Percentiles rank a stretch among this genome's conserved stretches.
These are phyloP conservation scores for Picea engelmannii DNA, from an alignment of 83 land plant genomes.

Conservation along the genomic window DNA sequence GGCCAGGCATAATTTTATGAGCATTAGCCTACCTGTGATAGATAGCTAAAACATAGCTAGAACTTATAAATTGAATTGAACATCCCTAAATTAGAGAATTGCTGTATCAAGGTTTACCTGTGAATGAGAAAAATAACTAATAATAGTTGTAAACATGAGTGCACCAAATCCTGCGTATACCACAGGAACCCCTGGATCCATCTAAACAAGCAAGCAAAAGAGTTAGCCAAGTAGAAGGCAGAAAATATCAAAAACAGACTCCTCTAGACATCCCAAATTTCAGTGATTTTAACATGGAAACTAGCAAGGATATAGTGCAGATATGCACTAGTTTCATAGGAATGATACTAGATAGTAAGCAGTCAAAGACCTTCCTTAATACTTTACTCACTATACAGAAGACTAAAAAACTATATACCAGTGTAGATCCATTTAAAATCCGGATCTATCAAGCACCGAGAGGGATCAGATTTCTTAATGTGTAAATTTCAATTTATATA, in stretches of 20 bases:
- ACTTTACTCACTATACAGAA: neutral
- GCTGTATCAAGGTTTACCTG: slow-evolving; percentile 51
- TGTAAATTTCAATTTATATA: no score
- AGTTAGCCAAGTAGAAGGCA: neutral
- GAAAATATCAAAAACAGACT: neutral
- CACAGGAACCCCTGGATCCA: slow-evolving; percentile 95
- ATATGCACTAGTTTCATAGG: neutral
- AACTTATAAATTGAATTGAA: neutral
- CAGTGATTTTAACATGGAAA: neutral
- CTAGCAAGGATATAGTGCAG: neutral
- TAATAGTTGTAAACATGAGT: slow-evolving; percentile 90
- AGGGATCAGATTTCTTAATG: no score
- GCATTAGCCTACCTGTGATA: neutral
- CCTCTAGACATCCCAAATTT: neutral
- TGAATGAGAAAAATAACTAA: slow-evolving; percentile 89
- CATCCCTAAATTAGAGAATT: neutral
- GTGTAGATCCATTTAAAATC: no score
- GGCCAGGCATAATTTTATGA: slow-evolving; percentile 3
- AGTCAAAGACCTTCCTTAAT: neutral
- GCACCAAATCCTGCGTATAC: slow-evolving; percentile 99
- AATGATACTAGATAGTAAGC: neutral
- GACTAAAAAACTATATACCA: neutral
- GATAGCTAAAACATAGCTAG: neutral
- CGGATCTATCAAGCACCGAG: no score
- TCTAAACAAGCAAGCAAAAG: slow-evolving; percentile 40